Evolutionary conservation across 768 basidiomycete genomes (phyloP), one percentile per base, ranked within the genome.

Genomic region (Lactarius trivialis): DNA sequence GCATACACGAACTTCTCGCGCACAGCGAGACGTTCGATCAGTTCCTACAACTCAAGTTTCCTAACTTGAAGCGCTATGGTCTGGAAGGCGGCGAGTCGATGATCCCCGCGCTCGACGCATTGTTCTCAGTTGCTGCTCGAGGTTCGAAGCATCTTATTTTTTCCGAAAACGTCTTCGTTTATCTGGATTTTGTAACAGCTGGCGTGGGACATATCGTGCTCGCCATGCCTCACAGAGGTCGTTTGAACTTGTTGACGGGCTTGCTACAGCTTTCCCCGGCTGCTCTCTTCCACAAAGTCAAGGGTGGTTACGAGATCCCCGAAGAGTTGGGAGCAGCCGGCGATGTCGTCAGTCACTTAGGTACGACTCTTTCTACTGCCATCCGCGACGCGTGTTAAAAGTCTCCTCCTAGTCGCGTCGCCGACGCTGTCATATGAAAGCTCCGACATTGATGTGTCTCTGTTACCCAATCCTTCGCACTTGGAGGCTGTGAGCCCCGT

Each of bases 41-140:
- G 68, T 96, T 93, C 70, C 74, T 93, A 49, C 91, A 93, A 69
- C 77, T 82, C 56, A 93, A 93, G 73, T 96, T 95, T 70, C 93
- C 93, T 1, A 94, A 92, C 73, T 68, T 91, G 71, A 91, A 90
- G 73, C 81, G 89, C 69, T 92, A 92, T 72, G 93, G 91, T 0
- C 78, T 95, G 39, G 93, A 97, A 73, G 94, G 94, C 3, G 94
- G 89, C 1, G 94, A 96, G 75, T 92, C 91, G 3, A 95, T 96
- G 93, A 74, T 97, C 28, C 89, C 92, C 4, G 93, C 92, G 1
- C 76, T 96, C 2, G 91, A 94, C 63, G 77, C 83, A 0, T 72
- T 97, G 19, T 91, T 97, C 68, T 75, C 78, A 0, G 77, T 81
- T 2, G 86, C 91, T 8, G 80, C 89, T 3, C 73, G 76, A 68